Evolutionary conservation across 306 rosid genomes (phyloP), one percentile per base, ranked within the genome.

Genomic region (Luffa aegyptiaca): DNA sequence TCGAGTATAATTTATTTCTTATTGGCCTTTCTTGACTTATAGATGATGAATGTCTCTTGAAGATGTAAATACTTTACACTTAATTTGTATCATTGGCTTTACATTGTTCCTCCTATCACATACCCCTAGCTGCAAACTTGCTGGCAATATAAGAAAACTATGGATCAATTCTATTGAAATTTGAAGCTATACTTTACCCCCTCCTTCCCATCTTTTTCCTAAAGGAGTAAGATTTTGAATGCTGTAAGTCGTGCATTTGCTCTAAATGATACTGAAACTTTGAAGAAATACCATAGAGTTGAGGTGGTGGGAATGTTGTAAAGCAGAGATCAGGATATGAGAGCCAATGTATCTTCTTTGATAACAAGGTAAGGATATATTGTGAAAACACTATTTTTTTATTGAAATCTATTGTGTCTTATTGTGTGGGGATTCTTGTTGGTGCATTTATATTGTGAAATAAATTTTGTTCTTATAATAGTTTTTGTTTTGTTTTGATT

Each of bases 281-380:
- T n/a, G n/a, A n/a, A n/a, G n/a, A n/a, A n/a, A n/a, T n/a, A n/a
- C n/a, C n/a, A n/a, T n/a, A n/a, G n/a, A n/a, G n/a, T n/a, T n/a
- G n/a, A 90, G 89, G 88, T 93, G 84, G 84, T 93, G 68, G 96
- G n/a, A 92, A 82, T 90, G 96, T 80, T 93, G 96, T 84, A 90
- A 90, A 83, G 98, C 97, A 3, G 98, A 93, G 90, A 84, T 79
- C 73, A 4, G 59, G 97, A 55, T 93, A 82, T 81, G 85, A 79
- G 83, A 81, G 90, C 82, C 89, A 87, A 81, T 96, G 88, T 39
- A 88, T 93, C 83, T 93, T 93, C 82, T 92, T 88, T 52, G 92
- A 93, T 86, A 87, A 90, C 87, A 93, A 93, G 96, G 98, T 92
- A 74, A 69, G 80, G 33, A 69, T 66, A 10, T 16, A 61, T 72